A percentile compares a stretch with the other conserved stretches of the same genome.
Evolutionary conservation across 306 rosid species (phyloP).

Genomic region (Pyrus bretschneideri): DNA sequence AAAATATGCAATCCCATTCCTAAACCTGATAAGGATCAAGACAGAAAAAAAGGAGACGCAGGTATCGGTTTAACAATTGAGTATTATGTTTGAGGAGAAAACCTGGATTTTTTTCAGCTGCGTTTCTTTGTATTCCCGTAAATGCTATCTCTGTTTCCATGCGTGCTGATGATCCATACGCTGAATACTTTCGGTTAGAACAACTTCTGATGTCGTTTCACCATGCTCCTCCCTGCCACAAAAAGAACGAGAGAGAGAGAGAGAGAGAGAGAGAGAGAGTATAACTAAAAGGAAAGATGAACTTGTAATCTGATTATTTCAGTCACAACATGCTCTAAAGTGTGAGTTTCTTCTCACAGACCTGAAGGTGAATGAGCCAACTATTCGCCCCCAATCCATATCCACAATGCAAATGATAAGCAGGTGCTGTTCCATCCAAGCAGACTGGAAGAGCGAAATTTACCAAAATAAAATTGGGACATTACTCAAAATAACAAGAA

Average conservation of each 20-base stretch:
- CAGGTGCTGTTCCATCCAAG: slow-evolving; percentile 92
- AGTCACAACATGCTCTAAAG: neutral
- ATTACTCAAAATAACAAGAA: neutral
- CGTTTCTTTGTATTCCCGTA: slow-evolving; percentile 61
- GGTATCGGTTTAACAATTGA: neutral
- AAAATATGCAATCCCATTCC: slow-evolving; percentile 41
- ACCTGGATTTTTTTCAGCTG: slow-evolving; percentile 62
- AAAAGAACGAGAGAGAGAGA: neutral
- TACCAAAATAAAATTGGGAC: slow-evolving; percentile 9
- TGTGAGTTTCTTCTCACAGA: slow-evolving; percentile 23
- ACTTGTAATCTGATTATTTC: neutral
- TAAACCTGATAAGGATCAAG: slow-evolving; percentile 9
- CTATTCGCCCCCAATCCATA: slow-evolving; percentile 69
- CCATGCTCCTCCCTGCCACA: slow-evolving; percentile 87
- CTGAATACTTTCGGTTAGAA: slow-evolving; percentile 47
- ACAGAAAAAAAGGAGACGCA: neutral
- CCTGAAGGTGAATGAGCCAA: slow-evolving; percentile 93
- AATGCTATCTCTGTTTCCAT: slow-evolving; percentile 67
- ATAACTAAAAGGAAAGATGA: neutral
- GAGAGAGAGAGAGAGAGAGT: too few relatives aligned
- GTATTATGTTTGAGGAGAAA: neutral
- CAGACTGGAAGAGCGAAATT: slow-evolving; percentile 48
- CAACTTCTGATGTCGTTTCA: slow-evolving; percentile 53
- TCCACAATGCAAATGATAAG: slow-evolving; percentile 74
- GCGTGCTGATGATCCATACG: slow-evolving; percentile 52